Percentiles rank a stretch among this genome's conserved stretches.
phyloP scores from a whole-genome alignment of 768 basidiomycete genomes.

The Lactarius psammicola region DNA sequence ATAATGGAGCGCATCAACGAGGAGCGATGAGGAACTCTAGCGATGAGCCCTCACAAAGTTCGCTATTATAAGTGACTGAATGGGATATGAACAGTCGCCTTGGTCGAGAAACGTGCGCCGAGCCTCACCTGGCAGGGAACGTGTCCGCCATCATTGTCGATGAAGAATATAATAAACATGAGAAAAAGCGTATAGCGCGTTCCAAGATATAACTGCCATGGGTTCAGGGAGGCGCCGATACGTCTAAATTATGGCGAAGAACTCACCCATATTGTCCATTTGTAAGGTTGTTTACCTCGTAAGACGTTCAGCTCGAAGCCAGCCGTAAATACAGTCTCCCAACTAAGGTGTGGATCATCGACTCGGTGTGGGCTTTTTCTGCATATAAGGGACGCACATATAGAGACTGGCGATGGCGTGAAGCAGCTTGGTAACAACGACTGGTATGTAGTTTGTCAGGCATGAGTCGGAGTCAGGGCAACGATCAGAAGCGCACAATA shows the following conservation, averaged over 20 bases:
- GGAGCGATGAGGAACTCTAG: neutral
- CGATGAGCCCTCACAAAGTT: neutral
- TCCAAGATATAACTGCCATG: conserved; percentile 10
- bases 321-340: neutral
- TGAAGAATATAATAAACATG: neutral
- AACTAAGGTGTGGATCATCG: neutral
- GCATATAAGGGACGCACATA: neutral
- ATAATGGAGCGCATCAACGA: neutral
- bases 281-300: conserved; percentile 13
- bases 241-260: neutral
- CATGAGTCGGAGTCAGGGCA: neutral
- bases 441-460: neutral
- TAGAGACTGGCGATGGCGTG: neutral
- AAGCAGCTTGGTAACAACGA: neutral
- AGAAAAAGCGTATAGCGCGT: neutral
- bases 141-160: neutral
- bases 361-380: neutral
- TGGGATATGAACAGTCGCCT: neutral
- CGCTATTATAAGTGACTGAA: neutral
- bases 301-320: neutral
- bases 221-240: neutral
- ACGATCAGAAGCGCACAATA: neutral
- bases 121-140: neutral
- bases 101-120: neutral
- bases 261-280: conserved; percentile 2